phyloP scores from a whole-genome alignment of 345 rosid species.

The Zanthoxylum bungeanum region DNA sequence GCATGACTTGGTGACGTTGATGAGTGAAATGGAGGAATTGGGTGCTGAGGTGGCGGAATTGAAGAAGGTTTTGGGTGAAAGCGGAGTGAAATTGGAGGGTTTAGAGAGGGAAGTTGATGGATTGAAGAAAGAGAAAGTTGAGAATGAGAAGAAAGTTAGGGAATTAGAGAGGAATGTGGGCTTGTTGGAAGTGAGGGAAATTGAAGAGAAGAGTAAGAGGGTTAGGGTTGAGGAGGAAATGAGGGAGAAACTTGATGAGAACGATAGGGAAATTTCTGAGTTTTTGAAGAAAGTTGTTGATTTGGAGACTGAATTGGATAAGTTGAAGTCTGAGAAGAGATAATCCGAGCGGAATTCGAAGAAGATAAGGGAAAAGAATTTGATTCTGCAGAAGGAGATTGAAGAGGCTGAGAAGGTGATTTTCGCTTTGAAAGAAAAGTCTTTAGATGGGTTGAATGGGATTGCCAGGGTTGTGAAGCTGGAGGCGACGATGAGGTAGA shows the following conservation, averaged over 20 bases:
- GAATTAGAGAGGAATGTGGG: no score
- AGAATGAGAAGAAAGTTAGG: no score
- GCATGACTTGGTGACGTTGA: no score
- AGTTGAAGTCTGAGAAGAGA: slow-evolving; percentile 40
- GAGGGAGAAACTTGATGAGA: no score
- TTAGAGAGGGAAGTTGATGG: slow-evolving; percentile 50
- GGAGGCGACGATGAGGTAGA: slow-evolving; percentile 5
- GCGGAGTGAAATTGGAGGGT: slow-evolving; percentile 31
- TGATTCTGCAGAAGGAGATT: slow-evolving; percentile 38
- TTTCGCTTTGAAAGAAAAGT: slow-evolving; percentile 35
- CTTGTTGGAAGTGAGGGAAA: no score
- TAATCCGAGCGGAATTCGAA: slow-evolving; percentile 36
- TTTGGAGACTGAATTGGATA: slow-evolving; percentile 44
- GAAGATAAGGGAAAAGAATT: slow-evolving; percentile 32
- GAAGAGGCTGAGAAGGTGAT: slow-evolving; percentile 37
- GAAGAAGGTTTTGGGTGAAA: slow-evolving; percentile 42
- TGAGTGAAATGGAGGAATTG: slow-evolving; percentile 50
- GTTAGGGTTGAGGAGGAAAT: no score
- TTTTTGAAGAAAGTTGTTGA: slow-evolving; percentile 42
- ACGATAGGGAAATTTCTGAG: slow-evolving; percentile 52
- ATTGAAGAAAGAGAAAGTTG: no score
- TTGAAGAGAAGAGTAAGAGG: no score
- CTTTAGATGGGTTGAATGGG: no score
- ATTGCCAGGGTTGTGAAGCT: slow-evolving; percentile 10
- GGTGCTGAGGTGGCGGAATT: slow-evolving; percentile 34